Base-by-base conservation (phyloP, 2,329 filamentous ascomycete genomes). In the Chaetothyriales sp. region DNA sequence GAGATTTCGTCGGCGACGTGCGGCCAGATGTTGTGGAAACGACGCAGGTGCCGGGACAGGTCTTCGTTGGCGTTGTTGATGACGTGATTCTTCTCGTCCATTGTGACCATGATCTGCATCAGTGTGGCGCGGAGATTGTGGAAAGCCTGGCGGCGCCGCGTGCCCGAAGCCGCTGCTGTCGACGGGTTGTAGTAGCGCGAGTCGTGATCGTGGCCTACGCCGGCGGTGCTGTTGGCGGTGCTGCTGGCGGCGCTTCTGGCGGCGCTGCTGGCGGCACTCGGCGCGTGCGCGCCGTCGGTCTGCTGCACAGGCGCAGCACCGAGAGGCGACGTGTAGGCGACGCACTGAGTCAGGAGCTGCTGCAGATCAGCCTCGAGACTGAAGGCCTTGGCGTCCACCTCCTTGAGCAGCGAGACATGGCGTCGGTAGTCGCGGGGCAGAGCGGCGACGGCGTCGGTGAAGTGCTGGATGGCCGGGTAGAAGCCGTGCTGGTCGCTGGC, bases 11-110 rank as follows among this genome's bases (percentile, higher is more conserved):
- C 75, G 58, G 94, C 85, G 52, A 97, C 80, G 68, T 89, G 83
- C 18, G 88, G 84, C 76, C 86, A 94, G 29, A 94, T 83, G 60
- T 86, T 83, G 65, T 95, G 86, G 64, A 95, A 81, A 49, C 94
- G 86, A 54, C 78, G 73, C 37, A 95, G 76, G 64, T 95, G 89
- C 64, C 86, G 86, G 58, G 87, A 81, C 10, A 97, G 79, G 46
- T 89, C 87, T 60, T 94, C 86, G 62, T 90, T 92, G 51, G 92
- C 90, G 15, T 90, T 94, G 40, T 86, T 85, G 52, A 97, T 85
- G 60, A 98, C 92, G 61, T 95, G 89, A 60, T 95, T 95, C 71
- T 98, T 98, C 70, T 98, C 92, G 64, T 98, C 92, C 40, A 97
- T 77, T 1, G 89, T 90, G 47, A 88, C 81, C 45, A 97, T 80